phyloP scores from a whole-genome alignment of 2,329 filamentous ascomycete genomes.

The Ophiostoma tasmaniense region DNA sequence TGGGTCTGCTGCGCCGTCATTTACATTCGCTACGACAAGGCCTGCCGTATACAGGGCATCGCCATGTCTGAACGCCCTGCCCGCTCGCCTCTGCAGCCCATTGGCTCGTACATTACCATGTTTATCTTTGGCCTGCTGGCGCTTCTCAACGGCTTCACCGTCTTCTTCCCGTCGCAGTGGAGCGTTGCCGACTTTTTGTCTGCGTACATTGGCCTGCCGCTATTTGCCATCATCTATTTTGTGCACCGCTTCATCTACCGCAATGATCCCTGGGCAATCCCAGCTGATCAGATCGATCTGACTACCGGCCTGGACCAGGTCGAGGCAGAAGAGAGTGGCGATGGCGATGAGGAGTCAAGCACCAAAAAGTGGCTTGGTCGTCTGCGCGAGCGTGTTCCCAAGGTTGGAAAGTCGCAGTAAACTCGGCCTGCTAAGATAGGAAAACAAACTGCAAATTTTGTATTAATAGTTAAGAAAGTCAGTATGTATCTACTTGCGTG shows the following conservation, averaged over 20 bases:
- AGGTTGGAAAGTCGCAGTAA: not conserved
- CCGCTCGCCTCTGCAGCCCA: slow-evolving; percentile 29
- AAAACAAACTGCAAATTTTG: not conserved
- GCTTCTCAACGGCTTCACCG: slow-evolving; percentile 21
- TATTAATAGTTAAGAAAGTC: not conserved
- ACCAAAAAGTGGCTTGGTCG: not conserved
- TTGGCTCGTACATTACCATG: slow-evolving; percentile 28
- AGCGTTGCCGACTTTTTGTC: slow-evolving; percentile 51
- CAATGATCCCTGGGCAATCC: not conserved
- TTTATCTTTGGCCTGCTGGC: slow-evolving; percentile 14
- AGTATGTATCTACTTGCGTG: not conserved
- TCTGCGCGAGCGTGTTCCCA: not conserved
- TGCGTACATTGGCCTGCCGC: slow-evolving; percentile 35
- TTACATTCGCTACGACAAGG: slow-evolving; percentile 22
- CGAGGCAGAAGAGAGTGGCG: not conserved
- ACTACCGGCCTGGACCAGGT: slow-evolving; percentile 3
- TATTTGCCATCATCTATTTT: slow-evolving; percentile 29
- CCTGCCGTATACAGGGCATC: slow-evolving; percentile 31
- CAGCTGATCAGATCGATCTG: slow-evolving; percentile 5
- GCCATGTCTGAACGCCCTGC: slow-evolving; percentile 28
- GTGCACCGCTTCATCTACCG: slow-evolving; percentile 7
- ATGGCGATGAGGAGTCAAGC: not conserved
- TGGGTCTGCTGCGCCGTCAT: not conserved
- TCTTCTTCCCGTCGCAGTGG: slow-evolving; percentile 43
- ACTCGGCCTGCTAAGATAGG: not conserved